Percentiles rank a stretch among this genome's conserved stretches.
These are phyloP conservation scores for Aspergillus sp. DNA, from an alignment of 2,329 filamentous ascomycete genomes.

Conservation along the genomic window DNA sequence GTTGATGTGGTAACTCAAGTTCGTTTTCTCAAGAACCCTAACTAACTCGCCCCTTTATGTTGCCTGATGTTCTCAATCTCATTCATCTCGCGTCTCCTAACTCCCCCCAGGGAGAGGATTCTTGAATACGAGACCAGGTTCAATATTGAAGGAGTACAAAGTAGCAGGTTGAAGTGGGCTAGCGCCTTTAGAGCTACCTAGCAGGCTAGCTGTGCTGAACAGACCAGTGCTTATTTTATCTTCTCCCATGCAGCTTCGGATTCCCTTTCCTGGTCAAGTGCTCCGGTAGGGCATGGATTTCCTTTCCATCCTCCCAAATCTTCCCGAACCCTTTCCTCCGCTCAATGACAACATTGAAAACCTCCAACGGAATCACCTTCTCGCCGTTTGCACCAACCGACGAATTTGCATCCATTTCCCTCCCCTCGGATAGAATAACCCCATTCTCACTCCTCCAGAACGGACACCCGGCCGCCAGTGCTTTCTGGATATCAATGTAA, in stretches of 20 bases:
- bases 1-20: not conserved
- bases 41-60: too few relatives aligned
- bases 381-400: slow-evolving; percentile 15
- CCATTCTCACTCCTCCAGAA: slow-evolving; percentile 81
- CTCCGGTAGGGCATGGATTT: slow-evolving; percentile 50
- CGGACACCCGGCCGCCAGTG: slow-evolving; percentile 61
- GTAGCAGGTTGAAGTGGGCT: too few relatives aligned
- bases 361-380: slow-evolving; percentile 64
- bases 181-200: too few relatives aligned
- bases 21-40: not conserved
- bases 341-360: slow-evolving; percentile 72
- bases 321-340: slow-evolving; percentile 71
- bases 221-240: not conserved
- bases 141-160: too few relatives aligned
- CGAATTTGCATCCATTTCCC: slow-evolving; percentile 34
- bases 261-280: slow-evolving; percentile 41
- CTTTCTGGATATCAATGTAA: slow-evolving; percentile 69
- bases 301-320: slow-evolving; percentile 61
- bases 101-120: too few relatives aligned
- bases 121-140: too few relatives aligned
- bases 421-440: not conserved
- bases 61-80: too few relatives aligned
- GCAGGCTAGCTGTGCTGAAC: too few relatives aligned
- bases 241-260: slow-evolving; percentile 28
- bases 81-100: too few relatives aligned